Conservation (phyloP, 2,329 filamentous ascomycete genomes). For the Colletotrichum sp. region DNA sequence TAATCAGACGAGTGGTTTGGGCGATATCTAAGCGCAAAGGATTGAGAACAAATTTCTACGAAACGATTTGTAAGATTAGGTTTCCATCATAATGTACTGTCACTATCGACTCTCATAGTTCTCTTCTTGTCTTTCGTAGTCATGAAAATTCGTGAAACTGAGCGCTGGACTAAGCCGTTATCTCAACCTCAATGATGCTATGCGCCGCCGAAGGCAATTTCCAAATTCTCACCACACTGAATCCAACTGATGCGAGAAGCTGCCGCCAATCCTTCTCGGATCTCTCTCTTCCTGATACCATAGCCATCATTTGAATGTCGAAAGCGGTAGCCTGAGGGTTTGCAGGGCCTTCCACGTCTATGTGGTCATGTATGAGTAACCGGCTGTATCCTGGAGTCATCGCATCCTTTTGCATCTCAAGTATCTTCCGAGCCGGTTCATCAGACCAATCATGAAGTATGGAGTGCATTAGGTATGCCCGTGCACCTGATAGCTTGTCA, state of each 20-base stretch:
- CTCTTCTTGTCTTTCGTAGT: too few relatives aligned
- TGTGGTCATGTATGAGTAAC: conserved; percentile 41
- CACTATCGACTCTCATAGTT: too few relatives aligned
- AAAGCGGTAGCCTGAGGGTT: background rate
- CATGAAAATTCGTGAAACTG: too few relatives aligned
- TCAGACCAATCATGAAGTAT: conserved; percentile 63
- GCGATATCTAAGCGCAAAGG: background rate
- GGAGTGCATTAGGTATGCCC: conserved; percentile 56
- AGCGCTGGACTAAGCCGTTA: too few relatives aligned
- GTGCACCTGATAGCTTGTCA: conserved; percentile 29
- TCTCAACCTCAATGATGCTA: background rate
- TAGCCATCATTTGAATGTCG: conserved; percentile 6
- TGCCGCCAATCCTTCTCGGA: background rate
- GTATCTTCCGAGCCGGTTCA: conserved; percentile 41
- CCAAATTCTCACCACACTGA: background rate
- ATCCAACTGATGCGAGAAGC: background rate
- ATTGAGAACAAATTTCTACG: too few relatives aligned
- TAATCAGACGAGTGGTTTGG: background rate
- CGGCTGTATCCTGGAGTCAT: conserved; percentile 45
- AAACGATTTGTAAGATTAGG: too few relatives aligned
- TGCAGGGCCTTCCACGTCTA: conserved; percentile 32
- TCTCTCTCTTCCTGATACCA: background rate
- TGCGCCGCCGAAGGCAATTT: background rate
- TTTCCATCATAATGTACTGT: too few relatives aligned
- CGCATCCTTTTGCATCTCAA: conserved; percentile 44